Evolutionary conservation across 345 rosid genomes (phyloP).

Genomic region (Gossypioides kirkii): DNA sequence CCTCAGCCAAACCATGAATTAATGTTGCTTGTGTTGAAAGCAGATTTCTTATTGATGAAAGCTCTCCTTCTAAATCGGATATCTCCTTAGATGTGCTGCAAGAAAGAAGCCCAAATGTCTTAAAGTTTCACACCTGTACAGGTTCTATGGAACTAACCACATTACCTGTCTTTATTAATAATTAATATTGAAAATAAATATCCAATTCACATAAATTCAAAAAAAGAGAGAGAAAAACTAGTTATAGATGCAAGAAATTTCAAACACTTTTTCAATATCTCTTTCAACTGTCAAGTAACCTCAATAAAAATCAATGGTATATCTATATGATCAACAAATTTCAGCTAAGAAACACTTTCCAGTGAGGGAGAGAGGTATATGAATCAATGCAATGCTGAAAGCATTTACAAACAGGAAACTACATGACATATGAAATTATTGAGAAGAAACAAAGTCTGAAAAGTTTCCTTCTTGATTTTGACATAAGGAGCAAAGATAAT

Average conservation of each 20-base stretch:
- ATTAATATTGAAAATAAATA: not conserved
- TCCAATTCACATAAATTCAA: not conserved
- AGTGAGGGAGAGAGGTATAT: not conserved
- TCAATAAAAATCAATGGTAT: not conserved
- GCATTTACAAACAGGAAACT: not conserved
- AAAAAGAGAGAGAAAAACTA: not conserved
- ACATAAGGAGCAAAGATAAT: not conserved
- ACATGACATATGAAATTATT: not conserved
- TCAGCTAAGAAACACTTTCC: not conserved
- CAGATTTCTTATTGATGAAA: constrained; percentile 82
- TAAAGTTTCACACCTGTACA: not conserved
- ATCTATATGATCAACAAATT: not conserved
- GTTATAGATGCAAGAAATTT: not conserved
- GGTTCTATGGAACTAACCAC: not conserved
- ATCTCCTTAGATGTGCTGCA: constrained; percentile 96
- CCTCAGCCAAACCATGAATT: constrained; percentile 89
- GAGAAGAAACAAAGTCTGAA: not conserved
- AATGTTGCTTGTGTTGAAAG: constrained; percentile 91
- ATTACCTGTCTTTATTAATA: not conserved
- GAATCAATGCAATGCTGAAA: not conserved
- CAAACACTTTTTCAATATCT: not conserved
- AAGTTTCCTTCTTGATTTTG: not conserved
- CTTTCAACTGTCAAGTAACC: not conserved
- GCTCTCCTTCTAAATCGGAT: constrained; percentile 98
- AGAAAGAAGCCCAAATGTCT: constrained; percentile 16